Conservation (phyloP, 345 rosid genomes). For the Xanthoceras sorbifolium region DNA sequence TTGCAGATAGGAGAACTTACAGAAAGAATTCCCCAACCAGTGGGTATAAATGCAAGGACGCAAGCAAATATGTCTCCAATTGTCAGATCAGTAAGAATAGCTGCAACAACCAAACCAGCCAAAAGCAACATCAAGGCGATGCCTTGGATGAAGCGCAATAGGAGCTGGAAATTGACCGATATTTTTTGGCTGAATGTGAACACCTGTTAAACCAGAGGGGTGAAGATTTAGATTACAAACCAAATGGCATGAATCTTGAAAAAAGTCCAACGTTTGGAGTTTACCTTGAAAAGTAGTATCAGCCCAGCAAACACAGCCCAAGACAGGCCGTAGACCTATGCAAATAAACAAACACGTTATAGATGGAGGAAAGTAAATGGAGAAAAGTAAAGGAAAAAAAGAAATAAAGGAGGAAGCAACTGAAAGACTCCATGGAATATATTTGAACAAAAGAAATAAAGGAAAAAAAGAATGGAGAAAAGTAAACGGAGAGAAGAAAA, state of each 20-base stretch:
- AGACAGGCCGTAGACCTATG: constrained; percentile 83
- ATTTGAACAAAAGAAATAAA: background rate
- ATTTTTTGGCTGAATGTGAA: constrained; percentile 98
- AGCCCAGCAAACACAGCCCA: constrained; percentile 75
- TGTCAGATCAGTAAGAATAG: constrained; percentile 44
- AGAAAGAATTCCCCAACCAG: constrained; percentile 93
- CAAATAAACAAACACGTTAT: constrained; percentile 4
- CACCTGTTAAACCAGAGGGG: constrained; percentile 48
- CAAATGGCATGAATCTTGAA: background rate
- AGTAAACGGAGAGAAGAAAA: too few species aligned
- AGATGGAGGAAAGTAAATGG: too few species aligned
- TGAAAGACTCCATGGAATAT: background rate
- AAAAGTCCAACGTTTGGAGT: background rate
- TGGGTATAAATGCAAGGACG: constrained; percentile 82
- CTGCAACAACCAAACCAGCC: constrained; percentile 73
- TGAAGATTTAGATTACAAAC: constrained; percentile 17
- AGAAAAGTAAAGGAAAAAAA: too few species aligned
- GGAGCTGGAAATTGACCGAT: constrained; percentile 92
- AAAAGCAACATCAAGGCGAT: constrained; percentile 66
- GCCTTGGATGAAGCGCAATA: constrained; percentile 89
- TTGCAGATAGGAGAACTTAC: constrained; percentile 49
- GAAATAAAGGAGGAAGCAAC: background rate
- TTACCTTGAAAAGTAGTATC: constrained; percentile 84
- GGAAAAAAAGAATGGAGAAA: too few species aligned
- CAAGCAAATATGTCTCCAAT: constrained; percentile 76